Percentiles rank a stretch among this genome's conserved stretches.
These are phyloP conservation scores for Ceratocystis harringtonii DNA, from an alignment of 2,329 filamentous ascomycete species.

Conservation along the genomic window DNA sequence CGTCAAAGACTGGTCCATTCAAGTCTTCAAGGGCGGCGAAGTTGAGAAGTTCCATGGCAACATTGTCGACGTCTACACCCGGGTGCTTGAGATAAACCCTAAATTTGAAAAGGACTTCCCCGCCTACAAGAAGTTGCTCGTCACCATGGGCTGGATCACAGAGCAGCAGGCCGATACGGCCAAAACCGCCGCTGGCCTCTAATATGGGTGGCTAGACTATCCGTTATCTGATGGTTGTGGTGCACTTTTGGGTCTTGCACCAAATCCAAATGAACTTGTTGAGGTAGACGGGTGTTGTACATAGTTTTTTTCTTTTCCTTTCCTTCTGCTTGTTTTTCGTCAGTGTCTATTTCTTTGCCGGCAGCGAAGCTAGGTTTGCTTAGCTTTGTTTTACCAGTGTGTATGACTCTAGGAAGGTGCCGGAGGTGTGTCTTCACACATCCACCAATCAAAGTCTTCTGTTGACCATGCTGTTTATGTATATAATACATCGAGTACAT, in stretches of 20 bases:
- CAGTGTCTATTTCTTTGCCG: no score
- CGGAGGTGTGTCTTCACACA: not conserved
- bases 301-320: no score
- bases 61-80: conserved; percentile 2
- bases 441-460: not conserved
- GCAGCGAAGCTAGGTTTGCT: not conserved
- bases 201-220: not conserved
- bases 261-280: no score
- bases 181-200: not conserved
- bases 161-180: not conserved
- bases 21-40: not conserved
- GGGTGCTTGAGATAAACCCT: conserved; percentile 9
- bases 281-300: no score
- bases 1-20: conserved; percentile 6
- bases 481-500: conserved; percentile 2
- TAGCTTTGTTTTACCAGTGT: not conserved
- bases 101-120: conserved; percentile 15
- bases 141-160: conserved; percentile 14
- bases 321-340: no score
- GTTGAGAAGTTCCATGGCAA: conserved; percentile 3
- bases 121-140: conserved; percentile 11
- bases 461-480: not conserved
- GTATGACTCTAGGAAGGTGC: not conserved
- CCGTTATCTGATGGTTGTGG: not conserved
- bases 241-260: not conserved